Base-by-base conservation (phyloP, 345 rosid genomes). In the Conringia planisiliqua region DNA sequence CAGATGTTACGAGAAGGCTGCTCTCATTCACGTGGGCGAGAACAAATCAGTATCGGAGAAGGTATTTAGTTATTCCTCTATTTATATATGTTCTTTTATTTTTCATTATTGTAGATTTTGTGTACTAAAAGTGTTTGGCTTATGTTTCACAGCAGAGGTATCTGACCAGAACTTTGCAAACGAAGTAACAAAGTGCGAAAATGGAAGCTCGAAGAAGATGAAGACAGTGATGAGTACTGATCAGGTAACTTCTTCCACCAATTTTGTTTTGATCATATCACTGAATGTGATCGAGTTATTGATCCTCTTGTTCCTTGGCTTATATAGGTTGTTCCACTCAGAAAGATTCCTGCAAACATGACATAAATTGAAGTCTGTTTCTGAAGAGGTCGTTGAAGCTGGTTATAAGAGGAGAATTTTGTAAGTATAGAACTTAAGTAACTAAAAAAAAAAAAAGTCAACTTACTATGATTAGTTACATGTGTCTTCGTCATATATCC, bases 131-230 rank as follows among this genome's bases (percentile, higher is more conserved):
- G 16, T 26, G 39, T 52, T 70, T 55, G 54, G 11, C 14, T 20
- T 14, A 63, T 79, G 71, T 70, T 32, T 71, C 59, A 20, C 75
- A 82, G 80, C 78, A 89, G 98, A 94, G 82, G 85, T 83, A 66
- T 86, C 96, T 0, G 97, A 86, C 77, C 98, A 94, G 84, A 94
- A 94, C 82, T 94, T 94, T 71, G 84, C 76, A 6, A 89, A 88
- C 35, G 91, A 88, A 73, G 87, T 77, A 51, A 58, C 70, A 10
- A 62, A 81, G 80, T 77, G 58, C 11, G 82, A 70, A 75, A 80
- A 75, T 38, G 74, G 63, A 44, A 66, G 74, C 65, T 78, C 74
- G 4, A 72, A 78, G 74, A 78, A 78, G 74, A 73, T 67, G 74
- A 78, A 78, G 78, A 72, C 50, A 8, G 51, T 44, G 64, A 33